phyloP scores from a whole-genome alignment of 805 yeast genomes.

The Myxozyma neotropica region DNA sequence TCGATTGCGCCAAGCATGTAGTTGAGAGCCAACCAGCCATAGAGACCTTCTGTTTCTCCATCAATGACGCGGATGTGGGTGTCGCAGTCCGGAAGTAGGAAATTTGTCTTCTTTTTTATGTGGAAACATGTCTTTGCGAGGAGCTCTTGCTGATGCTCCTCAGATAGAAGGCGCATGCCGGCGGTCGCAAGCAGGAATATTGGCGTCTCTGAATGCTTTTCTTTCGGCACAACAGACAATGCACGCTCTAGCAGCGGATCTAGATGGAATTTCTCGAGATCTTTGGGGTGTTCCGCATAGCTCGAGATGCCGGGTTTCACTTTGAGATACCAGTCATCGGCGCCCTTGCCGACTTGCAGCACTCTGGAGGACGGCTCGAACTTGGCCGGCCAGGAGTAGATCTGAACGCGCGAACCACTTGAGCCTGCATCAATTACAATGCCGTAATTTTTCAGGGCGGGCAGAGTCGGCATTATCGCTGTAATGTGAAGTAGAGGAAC shows the following conservation, averaged over 20 bases:
- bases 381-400: conserved; percentile 69
- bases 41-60: conserved; percentile 92
- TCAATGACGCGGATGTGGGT: conserved; percentile 83
- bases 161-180: conserved; percentile 83
- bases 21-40: conserved; percentile 93
- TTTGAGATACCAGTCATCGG: conserved; percentile 67
- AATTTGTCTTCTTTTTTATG: conserved; percentile 58
- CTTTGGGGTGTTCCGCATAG: conserved; percentile 54
- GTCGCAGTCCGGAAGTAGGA: conserved; percentile 59
- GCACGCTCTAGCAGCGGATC: conserved; percentile 69
- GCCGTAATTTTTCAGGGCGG: conserved; percentile 55
- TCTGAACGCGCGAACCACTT: conserved; percentile 85
- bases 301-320: conserved; percentile 84
- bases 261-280: conserved; percentile 73
- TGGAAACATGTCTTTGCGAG: conserved; percentile 62
- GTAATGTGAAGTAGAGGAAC: background rate
- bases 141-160: conserved; percentile 54
- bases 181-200: conserved; percentile 93
- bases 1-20: conserved; percentile 72
- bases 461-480: conserved; percentile 14
- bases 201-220: conserved; percentile 69
- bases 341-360: conserved; percentile 58
- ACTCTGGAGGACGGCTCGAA: conserved; percentile 38
- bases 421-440: conserved; percentile 95
- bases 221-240: conserved; percentile 64